A percentile compares a stretch with the other conserved stretches of the same genome.
Conservation (phyloP, 2,329 filamentous ascomycete genomes). For the Penicillium sp. region DNA sequence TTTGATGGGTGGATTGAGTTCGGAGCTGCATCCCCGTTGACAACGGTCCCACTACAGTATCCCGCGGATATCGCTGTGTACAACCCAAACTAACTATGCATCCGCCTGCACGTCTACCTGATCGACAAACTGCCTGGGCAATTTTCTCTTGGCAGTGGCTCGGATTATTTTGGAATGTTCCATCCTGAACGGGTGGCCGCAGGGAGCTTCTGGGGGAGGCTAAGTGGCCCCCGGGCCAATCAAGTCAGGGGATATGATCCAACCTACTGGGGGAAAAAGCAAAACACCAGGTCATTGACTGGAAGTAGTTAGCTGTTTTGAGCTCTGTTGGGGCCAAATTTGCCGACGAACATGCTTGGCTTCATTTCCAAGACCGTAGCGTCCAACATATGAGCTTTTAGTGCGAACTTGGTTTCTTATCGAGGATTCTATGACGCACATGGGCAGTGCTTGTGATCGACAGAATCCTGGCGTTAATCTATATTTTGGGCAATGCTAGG, state of each 20-base stretch:
- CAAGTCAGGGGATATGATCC: background rate
- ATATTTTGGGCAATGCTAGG: background rate
- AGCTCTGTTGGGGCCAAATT: background rate
- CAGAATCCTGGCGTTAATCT: background rate
- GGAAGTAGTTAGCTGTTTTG: background rate
- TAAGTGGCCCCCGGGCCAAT: slow-evolving; percentile 21
- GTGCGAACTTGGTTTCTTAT: background rate
- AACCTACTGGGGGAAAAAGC: slow-evolving; percentile 15
- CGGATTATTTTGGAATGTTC: slow-evolving; percentile 25
- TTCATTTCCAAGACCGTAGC: slow-evolving; percentile 14
- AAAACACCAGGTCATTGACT: slow-evolving; percentile 2
- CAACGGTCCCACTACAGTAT: slow-evolving; percentile 2
- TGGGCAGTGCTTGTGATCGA: background rate
- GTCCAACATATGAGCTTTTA: background rate
- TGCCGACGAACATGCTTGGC: slow-evolving; percentile 15
- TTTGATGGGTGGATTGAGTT: slow-evolving; percentile 1
- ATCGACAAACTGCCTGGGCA: slow-evolving; percentile 1
- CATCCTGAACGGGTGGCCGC: slow-evolving; percentile 29
- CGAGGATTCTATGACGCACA: background rate
- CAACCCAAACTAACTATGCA: slow-evolving; percentile 13
- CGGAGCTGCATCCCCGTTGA: slow-evolving; percentile 7
- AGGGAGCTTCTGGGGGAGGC: slow-evolving; percentile 28
- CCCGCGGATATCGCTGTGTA: slow-evolving; percentile 1
- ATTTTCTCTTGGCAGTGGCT: slow-evolving; percentile 9
- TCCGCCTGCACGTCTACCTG: slow-evolving; percentile 6